These are phyloP conservation scores for Schizosaccharomyces cryophilus DNA, from an alignment of 805 yeast species.

Conservation along the genomic window DNA sequence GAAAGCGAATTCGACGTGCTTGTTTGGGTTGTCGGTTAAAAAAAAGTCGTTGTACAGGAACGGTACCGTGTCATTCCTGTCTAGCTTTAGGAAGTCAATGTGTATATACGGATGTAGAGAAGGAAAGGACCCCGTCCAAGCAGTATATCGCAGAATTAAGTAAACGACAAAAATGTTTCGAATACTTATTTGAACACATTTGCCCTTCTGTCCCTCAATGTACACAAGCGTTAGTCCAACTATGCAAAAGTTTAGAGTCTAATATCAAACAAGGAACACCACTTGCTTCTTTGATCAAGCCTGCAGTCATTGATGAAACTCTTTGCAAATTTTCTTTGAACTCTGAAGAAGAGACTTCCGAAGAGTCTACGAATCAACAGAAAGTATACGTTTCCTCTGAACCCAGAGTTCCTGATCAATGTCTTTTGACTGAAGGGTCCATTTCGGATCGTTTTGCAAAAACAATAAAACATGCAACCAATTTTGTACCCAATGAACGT, in stretches of 20 bases:
- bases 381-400: no score
- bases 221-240: neutral
- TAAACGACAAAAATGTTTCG: neutral
- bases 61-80: constrained; percentile 30
- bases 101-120: neutral
- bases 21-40: constrained; percentile 13
- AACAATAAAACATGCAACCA: no score
- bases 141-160: neutral
- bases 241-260: neutral
- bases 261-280: neutral
- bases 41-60: constrained; percentile 54
- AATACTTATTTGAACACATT: neutral
- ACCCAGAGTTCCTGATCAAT: no score
- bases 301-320: neutral
- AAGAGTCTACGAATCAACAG: no score
- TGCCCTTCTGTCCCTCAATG: neutral
- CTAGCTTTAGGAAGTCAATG: neutral
- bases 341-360: no score
- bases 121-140: neutral
- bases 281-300: neutral
- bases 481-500: no score
- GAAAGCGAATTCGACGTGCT: neutral
- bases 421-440: no score
- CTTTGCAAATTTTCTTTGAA: neutral
- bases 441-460: no score